Conservation (phyloP, 1,139 yeast genomes). For the Hemisphaericaspora xylanilytica region DNA sequence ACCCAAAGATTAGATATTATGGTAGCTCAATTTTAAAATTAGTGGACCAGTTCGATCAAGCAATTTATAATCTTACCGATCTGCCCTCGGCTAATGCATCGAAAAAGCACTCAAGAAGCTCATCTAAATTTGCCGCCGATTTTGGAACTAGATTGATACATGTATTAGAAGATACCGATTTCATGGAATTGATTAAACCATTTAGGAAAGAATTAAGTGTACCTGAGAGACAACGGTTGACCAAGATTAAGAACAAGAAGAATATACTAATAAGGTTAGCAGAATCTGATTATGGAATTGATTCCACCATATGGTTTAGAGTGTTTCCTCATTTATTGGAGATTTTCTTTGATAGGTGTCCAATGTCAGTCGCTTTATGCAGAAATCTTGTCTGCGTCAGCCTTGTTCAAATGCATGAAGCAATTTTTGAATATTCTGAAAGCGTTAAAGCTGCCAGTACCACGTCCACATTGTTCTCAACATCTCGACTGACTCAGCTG, state of each 20-base stretch:
- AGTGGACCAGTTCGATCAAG: conserved; percentile 82
- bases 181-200: conserved; percentile 60
- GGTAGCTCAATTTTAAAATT: conserved; percentile 74
- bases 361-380: conserved; percentile 91
- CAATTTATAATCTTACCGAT: conserved; percentile 56
- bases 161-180: conserved; percentile 68
- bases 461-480: conserved; percentile 33
- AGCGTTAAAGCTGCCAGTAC: conserved; percentile 39
- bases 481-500: conserved; percentile 9
- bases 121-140: conserved; percentile 76
- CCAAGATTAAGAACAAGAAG: conserved; percentile 60
- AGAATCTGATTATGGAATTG: conserved; percentile 91
- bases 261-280: conserved; percentile 72
- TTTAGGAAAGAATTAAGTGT: conserved; percentile 65
- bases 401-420: conserved; percentile 85
- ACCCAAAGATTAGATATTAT: conserved; percentile 65
- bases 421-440: conserved; percentile 62
- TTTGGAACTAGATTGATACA: conserved; percentile 77
- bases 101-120: conserved; percentile 50
- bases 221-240: conserved; percentile 75
- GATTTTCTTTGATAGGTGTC: conserved; percentile 76
- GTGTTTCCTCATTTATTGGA: conserved; percentile 75
- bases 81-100: conserved; percentile 3
- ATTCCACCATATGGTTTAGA: conserved; percentile 92
- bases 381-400: conserved; percentile 90